These are phyloP conservation scores for Phylloporus sp. DNA, from an alignment of 768 basidiomycete genomes.

Conservation along the genomic window DNA sequence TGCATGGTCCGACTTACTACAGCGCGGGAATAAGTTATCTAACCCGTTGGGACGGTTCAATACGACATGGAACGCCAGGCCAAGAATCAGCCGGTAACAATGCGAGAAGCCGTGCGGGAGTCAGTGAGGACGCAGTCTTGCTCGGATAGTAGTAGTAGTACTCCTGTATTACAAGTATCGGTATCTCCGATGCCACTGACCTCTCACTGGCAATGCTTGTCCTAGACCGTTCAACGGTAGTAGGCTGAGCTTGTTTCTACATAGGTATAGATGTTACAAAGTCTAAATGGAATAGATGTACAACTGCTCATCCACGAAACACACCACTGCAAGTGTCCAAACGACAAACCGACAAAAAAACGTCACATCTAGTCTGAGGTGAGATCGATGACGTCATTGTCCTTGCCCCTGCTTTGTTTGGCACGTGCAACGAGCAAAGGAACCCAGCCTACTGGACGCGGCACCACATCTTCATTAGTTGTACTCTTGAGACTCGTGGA, in stretches of 20 bases:
- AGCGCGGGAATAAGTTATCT: too few species aligned
- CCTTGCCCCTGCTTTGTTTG: slow-evolving; percentile 4
- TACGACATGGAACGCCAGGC: too few species aligned
- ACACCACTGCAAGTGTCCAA: background rate
- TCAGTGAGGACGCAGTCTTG: too few species aligned
- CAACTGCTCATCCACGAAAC: background rate
- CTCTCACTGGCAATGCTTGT: too few species aligned
- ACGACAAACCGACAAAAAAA: background rate
- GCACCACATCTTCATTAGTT: background rate
- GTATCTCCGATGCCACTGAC: too few species aligned
- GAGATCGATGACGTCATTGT: slow-evolving; percentile 38
- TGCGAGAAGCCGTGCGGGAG: too few species aligned
- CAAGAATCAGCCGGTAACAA: too few species aligned
- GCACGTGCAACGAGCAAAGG: slow-evolving; percentile 24
- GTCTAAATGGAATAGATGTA: background rate
- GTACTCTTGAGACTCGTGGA: background rate
- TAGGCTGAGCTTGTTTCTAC: background rate
- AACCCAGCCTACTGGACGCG: background rate
- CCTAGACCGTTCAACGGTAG: too few species aligned
- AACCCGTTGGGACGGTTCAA: too few species aligned
- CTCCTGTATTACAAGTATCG: too few species aligned
- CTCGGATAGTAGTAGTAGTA: too few species aligned
- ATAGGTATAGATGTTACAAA: background rate
- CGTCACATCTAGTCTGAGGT: slow-evolving; percentile 26
- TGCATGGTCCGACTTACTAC: too few species aligned